Conservation (phyloP, 2,329 filamentous ascomycete species). For the Phyllosticta citriasiana region DNA sequence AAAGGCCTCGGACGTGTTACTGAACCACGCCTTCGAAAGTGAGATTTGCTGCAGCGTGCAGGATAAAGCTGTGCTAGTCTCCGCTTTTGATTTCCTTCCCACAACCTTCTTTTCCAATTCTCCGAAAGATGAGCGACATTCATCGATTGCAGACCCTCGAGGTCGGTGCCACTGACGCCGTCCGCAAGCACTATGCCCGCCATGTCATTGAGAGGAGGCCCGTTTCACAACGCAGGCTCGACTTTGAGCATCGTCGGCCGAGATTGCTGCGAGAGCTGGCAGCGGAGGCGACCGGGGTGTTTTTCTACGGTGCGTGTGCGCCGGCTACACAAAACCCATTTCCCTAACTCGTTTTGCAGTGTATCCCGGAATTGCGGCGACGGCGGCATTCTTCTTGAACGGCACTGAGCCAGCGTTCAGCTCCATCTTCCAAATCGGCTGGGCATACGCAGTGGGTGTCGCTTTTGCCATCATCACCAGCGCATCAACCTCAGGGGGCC, state of each 20-base stretch:
- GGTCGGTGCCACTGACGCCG: slow-evolving; percentile 44
- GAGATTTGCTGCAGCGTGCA: background rate
- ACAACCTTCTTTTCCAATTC: background rate
- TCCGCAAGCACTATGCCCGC: slow-evolving; percentile 40
- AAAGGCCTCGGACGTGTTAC: background rate
- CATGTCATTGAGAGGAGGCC: slow-evolving; percentile 42
- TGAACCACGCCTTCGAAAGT: background rate
- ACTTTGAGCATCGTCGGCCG: slow-evolving; percentile 45
- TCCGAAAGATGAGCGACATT: slow-evolving; percentile 7
- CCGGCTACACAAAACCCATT: background rate
- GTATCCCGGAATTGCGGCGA: slow-evolving; percentile 43
- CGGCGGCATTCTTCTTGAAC: slow-evolving; percentile 42
- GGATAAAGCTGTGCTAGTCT: background rate
- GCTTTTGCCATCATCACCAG: slow-evolving; percentile 50
- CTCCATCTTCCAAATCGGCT: slow-evolving; percentile 47
- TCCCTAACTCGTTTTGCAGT: slow-evolving; percentile 13
- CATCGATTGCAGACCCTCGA: slow-evolving; percentile 34
- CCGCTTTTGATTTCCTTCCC: background rate
- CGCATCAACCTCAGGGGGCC: slow-evolving; percentile 44
- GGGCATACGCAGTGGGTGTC: slow-evolving; percentile 47
- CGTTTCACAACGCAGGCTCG: slow-evolving; percentile 44
- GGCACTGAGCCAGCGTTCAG: slow-evolving; percentile 35
- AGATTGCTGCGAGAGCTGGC: slow-evolving; percentile 46
- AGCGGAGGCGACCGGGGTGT: slow-evolving; percentile 48
- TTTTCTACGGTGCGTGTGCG: slow-evolving; percentile 39